Percentiles rank a stretch among this genome's conserved stretches.
phyloP scores from a whole-genome alignment of 2,329 filamentous ascomycete species.

The Monilinia aucupariae region DNA sequence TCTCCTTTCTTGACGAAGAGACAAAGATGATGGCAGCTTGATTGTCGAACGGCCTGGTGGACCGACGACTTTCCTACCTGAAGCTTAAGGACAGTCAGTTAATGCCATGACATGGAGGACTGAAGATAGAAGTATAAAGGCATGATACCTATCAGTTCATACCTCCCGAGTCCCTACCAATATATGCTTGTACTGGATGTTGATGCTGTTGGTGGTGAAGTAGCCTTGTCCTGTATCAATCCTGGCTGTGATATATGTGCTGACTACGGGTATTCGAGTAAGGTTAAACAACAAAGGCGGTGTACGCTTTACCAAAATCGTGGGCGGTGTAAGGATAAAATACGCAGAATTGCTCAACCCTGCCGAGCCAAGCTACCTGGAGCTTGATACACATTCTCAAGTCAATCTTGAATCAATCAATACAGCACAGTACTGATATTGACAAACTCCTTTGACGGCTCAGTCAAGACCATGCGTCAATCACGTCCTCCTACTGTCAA shows the following conservation, averaged over 20 bases:
- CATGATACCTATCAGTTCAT: too few species aligned
- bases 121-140: not conserved
- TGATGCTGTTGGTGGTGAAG: too few species aligned
- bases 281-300: not conserved
- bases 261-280: too few species aligned
- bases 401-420: not conserved
- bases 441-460: not conserved
- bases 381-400: not conserved
- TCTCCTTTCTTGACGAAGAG: too few species aligned
- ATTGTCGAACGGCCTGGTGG: too few species aligned
- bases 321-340: conserved; percentile 4
- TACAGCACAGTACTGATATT: not conserved
- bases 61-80: too few species aligned
- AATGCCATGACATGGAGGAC: not conserved
- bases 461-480: conserved; percentile 1
- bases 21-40: too few species aligned
- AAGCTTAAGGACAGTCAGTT: too few species aligned
- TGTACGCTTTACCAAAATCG: not conserved
- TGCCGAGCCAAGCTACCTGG: too few species aligned
- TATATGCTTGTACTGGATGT: too few species aligned
- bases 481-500: conserved; percentile 3
- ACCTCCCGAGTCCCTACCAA: too few species aligned
- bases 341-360: not conserved
- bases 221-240: too few species aligned
- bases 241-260: not conserved